Evolutionary conservation across 1,284 basidiomycete species (phyloP).

Genomic region (Cryptococcus hybrid): DNA sequence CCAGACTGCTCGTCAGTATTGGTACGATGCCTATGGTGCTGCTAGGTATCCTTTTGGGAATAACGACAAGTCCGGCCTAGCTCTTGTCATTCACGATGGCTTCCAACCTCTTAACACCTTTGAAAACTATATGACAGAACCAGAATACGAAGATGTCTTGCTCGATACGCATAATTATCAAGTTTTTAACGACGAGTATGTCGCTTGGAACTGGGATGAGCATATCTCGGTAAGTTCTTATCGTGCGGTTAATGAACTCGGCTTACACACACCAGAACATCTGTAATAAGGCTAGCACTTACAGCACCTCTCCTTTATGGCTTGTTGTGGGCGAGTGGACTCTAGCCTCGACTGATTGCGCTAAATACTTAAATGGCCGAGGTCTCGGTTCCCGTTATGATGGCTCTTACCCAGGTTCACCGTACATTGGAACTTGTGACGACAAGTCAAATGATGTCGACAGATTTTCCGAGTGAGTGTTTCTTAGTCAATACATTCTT

Average conservation of each 20-base stretch:
- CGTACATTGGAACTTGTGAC: constrained; percentile 66
- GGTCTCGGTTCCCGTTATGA: constrained; percentile 74
- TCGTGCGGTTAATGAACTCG: not conserved
- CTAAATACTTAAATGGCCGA: constrained; percentile 72
- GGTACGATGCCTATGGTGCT: constrained; percentile 58
- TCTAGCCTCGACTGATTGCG: constrained; percentile 75
- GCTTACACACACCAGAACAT: constrained; percentile 31
- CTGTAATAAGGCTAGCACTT: constrained; percentile 56
- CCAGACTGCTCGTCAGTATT: constrained; percentile 64
- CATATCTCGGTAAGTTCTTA: constrained; percentile 57
- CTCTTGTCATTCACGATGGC: constrained; percentile 77
- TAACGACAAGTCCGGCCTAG: constrained; percentile 30
- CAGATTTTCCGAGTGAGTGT: constrained; percentile 58
- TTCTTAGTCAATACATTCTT: not conserved
- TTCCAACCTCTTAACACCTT: constrained; percentile 76
- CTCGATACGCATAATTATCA: constrained; percentile 85
- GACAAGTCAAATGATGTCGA: constrained; percentile 68
- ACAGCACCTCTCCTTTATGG: constrained; percentile 63
- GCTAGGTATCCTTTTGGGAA: constrained; percentile 66
- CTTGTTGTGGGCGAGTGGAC: constrained; percentile 78
- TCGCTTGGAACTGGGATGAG: constrained; percentile 58
- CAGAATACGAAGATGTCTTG: constrained; percentile 61
- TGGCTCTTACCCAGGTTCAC: constrained; percentile 67
- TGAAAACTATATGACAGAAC: constrained; percentile 63
- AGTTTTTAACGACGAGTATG: constrained; percentile 64